phyloP scores from a whole-genome alignment of 345 rosid species.

The Iberis pinnata region DNA sequence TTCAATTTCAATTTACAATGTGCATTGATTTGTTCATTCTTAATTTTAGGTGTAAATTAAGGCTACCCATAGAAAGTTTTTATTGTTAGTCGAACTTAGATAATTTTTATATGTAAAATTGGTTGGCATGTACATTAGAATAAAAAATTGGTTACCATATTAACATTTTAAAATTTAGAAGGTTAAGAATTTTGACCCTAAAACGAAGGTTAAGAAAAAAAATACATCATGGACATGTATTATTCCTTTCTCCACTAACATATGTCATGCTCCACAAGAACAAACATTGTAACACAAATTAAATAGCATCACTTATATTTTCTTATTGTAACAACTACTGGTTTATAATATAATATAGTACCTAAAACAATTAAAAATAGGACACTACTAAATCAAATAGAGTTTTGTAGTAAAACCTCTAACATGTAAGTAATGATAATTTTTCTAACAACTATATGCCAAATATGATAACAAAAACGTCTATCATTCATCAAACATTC shows the following conservation, averaged over 20 bases:
- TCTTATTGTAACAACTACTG: background rate
- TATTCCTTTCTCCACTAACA: slow-evolving; percentile 24
- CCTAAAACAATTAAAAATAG: no score
- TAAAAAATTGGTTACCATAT: slow-evolving; percentile 2
- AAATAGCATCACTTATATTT: background rate
- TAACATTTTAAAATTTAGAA: background rate
- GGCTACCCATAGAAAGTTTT: background rate
- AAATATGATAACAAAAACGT: no score
- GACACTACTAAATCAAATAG: no score
- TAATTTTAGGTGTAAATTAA: background rate
- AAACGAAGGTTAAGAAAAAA: background rate
- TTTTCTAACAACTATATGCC: background rate
- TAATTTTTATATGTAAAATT: no score
- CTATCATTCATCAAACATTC: no score
- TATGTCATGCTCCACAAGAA: slow-evolving; percentile 19
- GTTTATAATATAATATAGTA: no score
- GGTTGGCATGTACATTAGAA: slow-evolving; percentile 10
- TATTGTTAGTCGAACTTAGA: slow-evolving; percentile 5
- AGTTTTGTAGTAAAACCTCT: background rate
- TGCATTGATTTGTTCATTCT: slow-evolving; percentile 15
- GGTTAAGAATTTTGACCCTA: no score
- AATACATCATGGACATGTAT: background rate
- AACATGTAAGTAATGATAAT: slow-evolving; percentile 7
- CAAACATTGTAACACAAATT: slow-evolving; percentile 8
- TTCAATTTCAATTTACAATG: slow-evolving; percentile 2